phyloP scores from a whole-genome alignment of 208 protist genomes.

The Crithidia expoeki region DNA sequence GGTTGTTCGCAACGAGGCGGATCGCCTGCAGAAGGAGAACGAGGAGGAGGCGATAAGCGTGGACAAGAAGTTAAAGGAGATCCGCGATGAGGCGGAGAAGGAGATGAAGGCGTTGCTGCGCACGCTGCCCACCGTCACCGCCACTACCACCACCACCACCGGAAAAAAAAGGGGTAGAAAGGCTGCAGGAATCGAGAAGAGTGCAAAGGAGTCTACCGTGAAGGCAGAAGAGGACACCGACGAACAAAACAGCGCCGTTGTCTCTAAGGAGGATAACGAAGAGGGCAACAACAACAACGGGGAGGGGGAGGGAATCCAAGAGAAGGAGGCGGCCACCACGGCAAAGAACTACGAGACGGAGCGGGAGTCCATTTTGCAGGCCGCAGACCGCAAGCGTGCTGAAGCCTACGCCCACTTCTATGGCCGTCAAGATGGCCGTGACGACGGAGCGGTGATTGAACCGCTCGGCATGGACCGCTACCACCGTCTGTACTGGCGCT shows the following conservation, averaged over 20 bases:
- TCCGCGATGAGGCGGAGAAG: constrained; percentile 78
- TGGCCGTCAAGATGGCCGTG: constrained; percentile 48
- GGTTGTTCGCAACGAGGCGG: constrained; percentile 56
- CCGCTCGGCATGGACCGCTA: constrained; percentile 89
- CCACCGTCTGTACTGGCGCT: constrained; percentile 86
- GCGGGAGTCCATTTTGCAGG: constrained; percentile 39
- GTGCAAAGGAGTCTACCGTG: background rate
- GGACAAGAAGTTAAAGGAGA: constrained; percentile 70
- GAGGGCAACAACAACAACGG: constrained; percentile 6
- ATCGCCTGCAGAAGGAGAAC: constrained; percentile 48
- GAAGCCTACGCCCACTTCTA: constrained; percentile 42
- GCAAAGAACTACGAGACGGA: constrained; percentile 37
- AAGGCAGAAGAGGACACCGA: background rate
- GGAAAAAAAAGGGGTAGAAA: background rate
- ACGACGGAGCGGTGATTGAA: constrained; percentile 60
- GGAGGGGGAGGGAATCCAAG: background rate
- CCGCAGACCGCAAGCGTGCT: constrained; percentile 40
- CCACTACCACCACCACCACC: background rate
- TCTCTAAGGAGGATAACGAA: background rate
- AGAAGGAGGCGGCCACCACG: constrained; percentile 18
- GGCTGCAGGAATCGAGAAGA: background rate
- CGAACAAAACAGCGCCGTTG: too few relatives aligned
- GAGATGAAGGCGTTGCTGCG: constrained; percentile 70
- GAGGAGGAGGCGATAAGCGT: constrained; percentile 48
- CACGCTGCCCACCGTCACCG: constrained; percentile 26